Base-by-base conservation (phyloP, 2,329 filamentous ascomycete species). In the Sordariomycetes sp. region DNA sequence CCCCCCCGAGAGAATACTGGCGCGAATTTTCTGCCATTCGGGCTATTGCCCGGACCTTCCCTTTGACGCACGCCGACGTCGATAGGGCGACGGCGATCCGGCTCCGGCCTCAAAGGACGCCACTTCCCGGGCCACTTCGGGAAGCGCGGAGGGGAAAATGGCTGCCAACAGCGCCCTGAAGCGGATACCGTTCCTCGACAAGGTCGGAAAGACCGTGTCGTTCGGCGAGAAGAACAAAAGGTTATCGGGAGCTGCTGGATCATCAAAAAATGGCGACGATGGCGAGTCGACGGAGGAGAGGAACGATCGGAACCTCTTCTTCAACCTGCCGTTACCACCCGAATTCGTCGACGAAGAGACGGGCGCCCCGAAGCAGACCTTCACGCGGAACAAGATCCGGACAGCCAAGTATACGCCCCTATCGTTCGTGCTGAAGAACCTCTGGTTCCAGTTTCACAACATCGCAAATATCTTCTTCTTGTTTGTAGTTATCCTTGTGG, bases 401-500 rank as follows among this genome's bases (percentile, higher is more conserved):
- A 99, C 94, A 3, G 90, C 94, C 60, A 99, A 97, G 74, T 99
- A 99, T 72, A 99, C 94, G 8, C 88, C 95, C 10, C 73, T 99
- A 62, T 96, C 89, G 60, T 99, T 99, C 73, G 72, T 99, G 32
- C 94, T 94, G 16, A 97, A 97, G 76, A 97, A 99, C 73, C 70
- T 99, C 68, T 99, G 87, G 85, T 90, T 96, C 63, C 95, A 99
- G 72, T 97, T 99, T 69, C 93, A 99, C 74, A 97, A 97, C 69
- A 88, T 99, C 67, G 94, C 94, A 68, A 99, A 99, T 72, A 87
- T 97, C 58, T 99, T 97, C 75, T 99, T 99, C 80, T 79, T 97
- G 65, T 97, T 97, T 74, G 82, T 93, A 66, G 92, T 97, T 69
- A 96, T 99, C 68, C 81, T 99, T 60, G 86, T 87, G 67, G 94